phyloP scores from a whole-genome alignment of 2,329 filamentous ascomycete species.

The Neoscytalidium dimidiatum region DNA sequence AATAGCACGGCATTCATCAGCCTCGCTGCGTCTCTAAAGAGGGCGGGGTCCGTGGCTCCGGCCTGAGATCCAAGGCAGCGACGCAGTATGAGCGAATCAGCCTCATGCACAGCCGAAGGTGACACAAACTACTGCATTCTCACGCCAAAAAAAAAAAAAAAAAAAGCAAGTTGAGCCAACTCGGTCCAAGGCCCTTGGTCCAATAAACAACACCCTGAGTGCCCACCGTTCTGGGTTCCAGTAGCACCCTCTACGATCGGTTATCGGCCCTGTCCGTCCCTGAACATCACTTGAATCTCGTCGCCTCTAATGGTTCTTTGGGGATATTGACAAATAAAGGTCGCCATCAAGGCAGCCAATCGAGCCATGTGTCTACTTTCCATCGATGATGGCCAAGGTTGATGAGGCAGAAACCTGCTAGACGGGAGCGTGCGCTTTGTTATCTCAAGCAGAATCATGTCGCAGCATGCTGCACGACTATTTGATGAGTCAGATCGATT shows the following conservation, averaged over 20 bases:
- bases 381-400: no score
- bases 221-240: neutral
- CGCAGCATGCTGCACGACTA: no score
- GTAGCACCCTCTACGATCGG: neutral
- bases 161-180: no score
- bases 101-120: neutral
- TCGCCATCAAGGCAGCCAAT: no score
- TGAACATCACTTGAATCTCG: neutral
- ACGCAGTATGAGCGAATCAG: neutral
- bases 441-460: no score
- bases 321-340: no score
- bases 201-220: neutral
- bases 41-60: neutral
- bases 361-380: no score
- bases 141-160: neutral
- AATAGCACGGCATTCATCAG: neutral
- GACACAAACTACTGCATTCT: neutral
- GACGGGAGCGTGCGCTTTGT: no score
- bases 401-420: no score
- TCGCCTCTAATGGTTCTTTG: no score
- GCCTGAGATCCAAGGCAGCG: neutral
- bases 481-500: no score
- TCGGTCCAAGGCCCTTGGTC: neutral
- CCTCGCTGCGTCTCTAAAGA: neutral
- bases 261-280: neutral